These are phyloP conservation scores for Mariannaea sp. DNA, from an alignment of 2,329 filamentous ascomycete genomes.

Conservation along the genomic window DNA sequence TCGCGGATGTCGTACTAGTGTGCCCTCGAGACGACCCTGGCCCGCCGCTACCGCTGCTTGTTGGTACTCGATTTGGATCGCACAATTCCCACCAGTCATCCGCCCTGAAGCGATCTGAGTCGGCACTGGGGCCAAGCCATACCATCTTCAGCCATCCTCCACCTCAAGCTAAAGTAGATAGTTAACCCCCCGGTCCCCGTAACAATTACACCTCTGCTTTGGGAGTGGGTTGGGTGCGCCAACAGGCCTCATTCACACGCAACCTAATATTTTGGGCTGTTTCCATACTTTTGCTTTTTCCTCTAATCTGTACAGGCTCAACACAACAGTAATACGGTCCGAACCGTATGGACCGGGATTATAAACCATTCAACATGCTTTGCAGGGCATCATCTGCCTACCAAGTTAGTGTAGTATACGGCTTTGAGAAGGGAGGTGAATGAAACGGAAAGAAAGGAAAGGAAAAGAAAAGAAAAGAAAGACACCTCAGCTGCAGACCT, in stretches of 20 bases:
- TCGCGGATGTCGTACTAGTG: neutral
- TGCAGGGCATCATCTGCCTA: no score
- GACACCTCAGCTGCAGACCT: neutral
- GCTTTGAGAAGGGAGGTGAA: no score
- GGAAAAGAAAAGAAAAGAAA: slow-evolving; percentile 1
- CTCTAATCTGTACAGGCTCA: neutral
- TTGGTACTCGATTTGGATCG: slow-evolving; percentile 23
- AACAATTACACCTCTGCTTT: slow-evolving; percentile 4
- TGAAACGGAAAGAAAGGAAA: no score
- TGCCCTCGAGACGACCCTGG: neutral
- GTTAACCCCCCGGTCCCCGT: neutral
- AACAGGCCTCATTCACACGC: no score
- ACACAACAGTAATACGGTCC: slow-evolving; percentile 3
- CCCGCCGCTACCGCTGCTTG: slow-evolving; percentile 27
- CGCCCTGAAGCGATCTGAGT: slow-evolving; percentile 8
- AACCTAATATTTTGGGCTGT: no score
- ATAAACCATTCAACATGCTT: no score
- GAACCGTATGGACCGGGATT: neutral
- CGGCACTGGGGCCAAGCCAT: neutral
- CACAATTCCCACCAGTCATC: slow-evolving; percentile 9
- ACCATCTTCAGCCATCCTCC: neutral
- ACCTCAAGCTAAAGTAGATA: neutral
- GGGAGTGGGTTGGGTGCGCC: neutral
- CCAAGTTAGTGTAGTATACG: no score
- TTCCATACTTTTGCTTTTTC: neutral